phyloP scores from a whole-genome alignment of 768 basidiomycete species.

The Candolleomyces efflorescens region DNA sequence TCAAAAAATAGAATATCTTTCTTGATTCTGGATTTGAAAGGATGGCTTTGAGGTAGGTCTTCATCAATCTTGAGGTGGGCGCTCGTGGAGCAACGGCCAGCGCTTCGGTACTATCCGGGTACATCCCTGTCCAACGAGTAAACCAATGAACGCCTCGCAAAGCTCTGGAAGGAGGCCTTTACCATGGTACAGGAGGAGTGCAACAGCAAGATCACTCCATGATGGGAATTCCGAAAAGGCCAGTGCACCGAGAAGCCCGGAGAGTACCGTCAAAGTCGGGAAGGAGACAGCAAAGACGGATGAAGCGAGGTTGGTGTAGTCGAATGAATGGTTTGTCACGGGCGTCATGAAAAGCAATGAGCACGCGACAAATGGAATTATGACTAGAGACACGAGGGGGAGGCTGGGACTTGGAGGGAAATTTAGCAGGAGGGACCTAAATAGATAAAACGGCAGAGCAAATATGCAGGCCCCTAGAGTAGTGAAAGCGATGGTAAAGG shows the following conservation, averaged over 20 bases:
- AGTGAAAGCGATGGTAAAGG: conserved; percentile 51
- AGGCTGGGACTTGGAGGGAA: conserved; percentile 48
- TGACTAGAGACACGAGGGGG: conserved; percentile 52
- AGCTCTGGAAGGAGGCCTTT: neutral
- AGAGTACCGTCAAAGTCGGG: conserved; percentile 42
- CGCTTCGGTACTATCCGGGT: conserved; percentile 41
- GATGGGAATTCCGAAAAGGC: conserved; percentile 59
- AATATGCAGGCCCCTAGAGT: conserved; percentile 61
- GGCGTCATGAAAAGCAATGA: conserved; percentile 59
- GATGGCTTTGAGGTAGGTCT: conserved; percentile 84
- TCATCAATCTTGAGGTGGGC: conserved; percentile 49
- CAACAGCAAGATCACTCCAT: conserved; percentile 58
- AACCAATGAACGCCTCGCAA: neutral
- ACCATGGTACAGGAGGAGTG: conserved; percentile 63
- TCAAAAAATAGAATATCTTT: conserved; percentile 94
- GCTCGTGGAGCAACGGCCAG: conserved; percentile 43
- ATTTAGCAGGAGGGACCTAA: conserved; percentile 53
- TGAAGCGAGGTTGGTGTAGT: conserved; percentile 44
- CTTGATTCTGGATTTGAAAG: conserved; percentile 88
- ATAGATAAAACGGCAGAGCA: conserved; percentile 59
- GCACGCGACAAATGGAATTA: conserved; percentile 60
- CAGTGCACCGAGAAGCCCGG: conserved; percentile 52
- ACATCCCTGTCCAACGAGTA: conserved; percentile 38
- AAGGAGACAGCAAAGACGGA: conserved; percentile 61
- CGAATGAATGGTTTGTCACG: conserved; percentile 41